Conservation (phyloP, 2,329 filamentous ascomycete genomes). For the Immersiporthe knoxdaviesiana region DNA sequence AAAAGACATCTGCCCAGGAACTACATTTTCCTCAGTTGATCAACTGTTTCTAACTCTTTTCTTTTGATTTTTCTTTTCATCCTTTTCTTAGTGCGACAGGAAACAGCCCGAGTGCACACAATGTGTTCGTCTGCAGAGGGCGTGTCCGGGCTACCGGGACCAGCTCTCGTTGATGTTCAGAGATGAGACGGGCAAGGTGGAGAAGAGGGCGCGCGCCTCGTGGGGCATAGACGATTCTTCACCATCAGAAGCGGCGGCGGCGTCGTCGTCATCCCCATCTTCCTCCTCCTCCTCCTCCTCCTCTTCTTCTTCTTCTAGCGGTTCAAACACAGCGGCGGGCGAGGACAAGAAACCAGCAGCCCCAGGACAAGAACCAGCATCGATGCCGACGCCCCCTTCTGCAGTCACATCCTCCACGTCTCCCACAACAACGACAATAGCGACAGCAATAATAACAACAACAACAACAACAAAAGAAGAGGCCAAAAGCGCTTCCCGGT, state of each 20-base stretch:
- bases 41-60: too few species aligned
- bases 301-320: slow-evolving; percentile 21
- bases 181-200: slow-evolving; percentile 66
- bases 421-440: slow-evolving; percentile 14
- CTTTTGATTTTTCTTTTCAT: background rate
- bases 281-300: slow-evolving; percentile 21
- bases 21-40: too few species aligned
- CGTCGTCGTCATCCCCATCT: slow-evolving; percentile 31
- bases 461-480: background rate
- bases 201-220: slow-evolving; percentile 59
- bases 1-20: too few species aligned
- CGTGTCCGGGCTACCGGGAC: slow-evolving; percentile 67
- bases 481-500: slow-evolving; percentile 6
- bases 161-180: slow-evolving; percentile 68
- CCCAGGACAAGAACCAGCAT: background rate
- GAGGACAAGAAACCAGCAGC: background rate
- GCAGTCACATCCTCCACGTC: slow-evolving; percentile 26
- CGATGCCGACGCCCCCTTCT: slow-evolving; percentile 20
- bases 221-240: slow-evolving; percentile 43
- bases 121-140: slow-evolving; percentile 62
- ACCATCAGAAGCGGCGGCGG: slow-evolving; percentile 21
- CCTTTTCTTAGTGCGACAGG: slow-evolving; percentile 59
- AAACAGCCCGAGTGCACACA: slow-evolving; percentile 63
- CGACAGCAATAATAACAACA: background rate
- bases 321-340: background rate